phyloP scores from a whole-genome alignment of 2,329 filamentous ascomycete species.

The Microdochium paspali region DNA sequence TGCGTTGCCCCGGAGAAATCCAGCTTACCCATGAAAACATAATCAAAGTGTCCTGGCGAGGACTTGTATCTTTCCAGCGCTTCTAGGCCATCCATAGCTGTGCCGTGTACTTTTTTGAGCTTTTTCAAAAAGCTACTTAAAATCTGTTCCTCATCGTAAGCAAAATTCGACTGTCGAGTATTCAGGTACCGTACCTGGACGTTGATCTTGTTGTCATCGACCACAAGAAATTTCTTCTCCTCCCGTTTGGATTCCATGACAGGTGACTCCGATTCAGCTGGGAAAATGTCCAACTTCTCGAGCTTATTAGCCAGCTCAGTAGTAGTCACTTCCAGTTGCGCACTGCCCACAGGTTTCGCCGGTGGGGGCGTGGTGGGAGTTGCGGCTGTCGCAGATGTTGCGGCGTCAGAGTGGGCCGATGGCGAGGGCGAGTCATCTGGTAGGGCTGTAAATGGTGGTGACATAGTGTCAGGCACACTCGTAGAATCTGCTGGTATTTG shows the following conservation, averaged over 20 bases:
- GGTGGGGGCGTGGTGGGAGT: neutral
- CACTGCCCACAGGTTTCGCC: neutral
- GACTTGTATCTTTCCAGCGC: slow-evolving; percentile 23
- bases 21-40: slow-evolving; percentile 26
- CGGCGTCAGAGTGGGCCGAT: neutral
- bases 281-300: neutral
- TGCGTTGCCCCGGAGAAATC: too few relatives aligned
- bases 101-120: slow-evolving; percentile 18
- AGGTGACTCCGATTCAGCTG: neutral
- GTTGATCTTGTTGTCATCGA: slow-evolving; percentile 32
- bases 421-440: neutral
- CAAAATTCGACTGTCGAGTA: neutral
- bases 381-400: neutral
- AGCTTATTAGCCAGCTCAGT: neutral
- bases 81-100: slow-evolving; percentile 26
- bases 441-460: too few relatives aligned
- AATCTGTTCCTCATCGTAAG: slow-evolving; percentile 6
- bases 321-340: neutral
- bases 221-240: slow-evolving; percentile 15
- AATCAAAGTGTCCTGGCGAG: slow-evolving; percentile 2
- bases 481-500: neutral
- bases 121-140: slow-evolving; percentile 20
- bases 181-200: slow-evolving; percentile 6
- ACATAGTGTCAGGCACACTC: neutral
- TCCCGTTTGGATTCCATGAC: neutral